phyloP scores from a whole-genome alignment of 345 rosid species.

The Heritiera fomes region DNA sequence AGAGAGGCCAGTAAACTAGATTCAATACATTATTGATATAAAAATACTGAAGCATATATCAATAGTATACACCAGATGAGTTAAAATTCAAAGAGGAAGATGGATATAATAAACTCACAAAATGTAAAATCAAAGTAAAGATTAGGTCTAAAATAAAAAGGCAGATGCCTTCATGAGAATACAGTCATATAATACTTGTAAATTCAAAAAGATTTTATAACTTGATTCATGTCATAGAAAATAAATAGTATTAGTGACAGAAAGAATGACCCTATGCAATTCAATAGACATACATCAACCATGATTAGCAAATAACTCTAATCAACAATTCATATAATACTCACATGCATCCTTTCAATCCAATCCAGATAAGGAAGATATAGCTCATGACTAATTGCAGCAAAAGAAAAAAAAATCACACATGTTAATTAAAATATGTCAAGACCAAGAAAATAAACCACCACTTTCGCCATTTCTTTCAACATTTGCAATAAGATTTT shows the following conservation, averaged over 20 bases:
- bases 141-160: neutral
- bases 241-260: neutral
- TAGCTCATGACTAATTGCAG: neutral
- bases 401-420: neutral
- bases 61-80: neutral
- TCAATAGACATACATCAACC: neutral
- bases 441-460: slow-evolving; percentile 1
- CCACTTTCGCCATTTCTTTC: neutral
- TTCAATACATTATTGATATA: neutral
- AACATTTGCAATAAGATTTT: neutral
- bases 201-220: neutral
- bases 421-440: neutral
- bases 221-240: neutral
- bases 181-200: neutral
- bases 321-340: neutral
- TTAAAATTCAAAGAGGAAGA: neutral
- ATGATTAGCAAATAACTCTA: neutral
- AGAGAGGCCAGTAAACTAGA: slow-evolving; percentile 5
- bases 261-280: neutral
- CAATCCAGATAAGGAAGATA: neutral
- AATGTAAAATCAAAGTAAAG: neutral
- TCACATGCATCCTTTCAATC: neutral
- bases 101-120: neutral
- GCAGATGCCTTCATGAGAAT: neutral
- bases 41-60: neutral